A percentile compares a stretch with the other conserved stretches of the same genome.
These are phyloP conservation scores for Acacia pycnantha DNA, from an alignment of 331 rosid genomes.

Conservation along the genomic window DNA sequence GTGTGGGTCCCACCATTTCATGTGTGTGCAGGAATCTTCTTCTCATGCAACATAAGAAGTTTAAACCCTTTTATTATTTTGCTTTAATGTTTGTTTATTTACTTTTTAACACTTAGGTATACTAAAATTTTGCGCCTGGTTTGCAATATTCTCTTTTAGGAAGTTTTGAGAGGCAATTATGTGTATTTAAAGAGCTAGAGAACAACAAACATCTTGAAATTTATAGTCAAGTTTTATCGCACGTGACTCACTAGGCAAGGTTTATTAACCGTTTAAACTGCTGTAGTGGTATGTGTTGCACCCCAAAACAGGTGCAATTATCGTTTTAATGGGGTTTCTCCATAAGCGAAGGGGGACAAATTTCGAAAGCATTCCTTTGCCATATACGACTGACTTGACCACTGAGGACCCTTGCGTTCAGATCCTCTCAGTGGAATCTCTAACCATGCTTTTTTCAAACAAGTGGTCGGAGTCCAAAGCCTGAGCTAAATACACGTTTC, in stretches of 20 bases:
- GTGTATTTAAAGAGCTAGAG: neutral
- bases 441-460: no score
- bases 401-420: no score
- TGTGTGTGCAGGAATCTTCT: no score
- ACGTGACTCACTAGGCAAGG: neutral
- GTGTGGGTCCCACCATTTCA: no score
- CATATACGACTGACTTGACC: no score
- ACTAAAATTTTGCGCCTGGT: neutral
- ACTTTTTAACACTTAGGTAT: neutral
- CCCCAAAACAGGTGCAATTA: neutral
- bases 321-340: neutral
- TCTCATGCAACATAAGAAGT: no score
- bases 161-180: neutral
- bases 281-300: neutral
- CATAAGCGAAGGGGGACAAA: neutral
- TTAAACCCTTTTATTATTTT: slow-evolving; percentile 16
- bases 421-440: no score
- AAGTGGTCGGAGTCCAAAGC: neutral
- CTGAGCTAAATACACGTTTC: neutral
- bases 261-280: neutral
- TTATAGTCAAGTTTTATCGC: neutral
- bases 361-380: neutral
- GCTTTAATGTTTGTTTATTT: slow-evolving; percentile 10
- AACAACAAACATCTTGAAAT: neutral
- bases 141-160: neutral